These are phyloP conservation scores for Clarireedia monteithiana DNA, from an alignment of 2,329 filamentous ascomycete species.

Conservation along the genomic window DNA sequence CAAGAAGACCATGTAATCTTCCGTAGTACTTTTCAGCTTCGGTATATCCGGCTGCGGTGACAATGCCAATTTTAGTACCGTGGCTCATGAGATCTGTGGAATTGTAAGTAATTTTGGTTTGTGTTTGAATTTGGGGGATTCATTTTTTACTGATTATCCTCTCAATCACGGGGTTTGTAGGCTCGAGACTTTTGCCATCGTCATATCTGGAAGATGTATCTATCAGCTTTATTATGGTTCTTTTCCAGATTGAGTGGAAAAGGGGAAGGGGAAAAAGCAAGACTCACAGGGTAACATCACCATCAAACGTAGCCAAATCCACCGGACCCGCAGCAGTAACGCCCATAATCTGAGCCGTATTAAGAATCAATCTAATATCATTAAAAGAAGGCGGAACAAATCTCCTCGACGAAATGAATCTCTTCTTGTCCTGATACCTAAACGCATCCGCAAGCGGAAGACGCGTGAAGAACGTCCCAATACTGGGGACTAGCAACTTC, in stretches of 20 bases:
- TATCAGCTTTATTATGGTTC: constrained; percentile 45
- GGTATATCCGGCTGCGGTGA: constrained; percentile 93
- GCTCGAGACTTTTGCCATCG: constrained; percentile 72
- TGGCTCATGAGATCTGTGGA: constrained; percentile 63
- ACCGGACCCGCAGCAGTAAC: constrained; percentile 67
- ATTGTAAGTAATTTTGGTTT: constrained; percentile 8
- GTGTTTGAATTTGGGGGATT: background rate
- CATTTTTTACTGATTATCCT: constrained; percentile 42
- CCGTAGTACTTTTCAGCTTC: constrained; percentile 80
- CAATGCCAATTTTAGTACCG: constrained; percentile 83
- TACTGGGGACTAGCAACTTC: constrained; percentile 80
- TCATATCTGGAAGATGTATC: constrained; percentile 42
- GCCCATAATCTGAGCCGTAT: constrained; percentile 90
- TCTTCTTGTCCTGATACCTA: constrained; percentile 75
- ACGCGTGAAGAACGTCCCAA: constrained; percentile 90
- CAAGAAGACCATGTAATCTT: constrained; percentile 77
- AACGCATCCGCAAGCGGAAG: constrained; percentile 85
- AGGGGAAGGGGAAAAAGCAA: constrained; percentile 48
- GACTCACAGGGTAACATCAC: constrained; percentile 78
- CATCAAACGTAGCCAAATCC: constrained; percentile 90
- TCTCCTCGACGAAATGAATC: constrained; percentile 81
- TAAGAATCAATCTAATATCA: constrained; percentile 85
- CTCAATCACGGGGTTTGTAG: constrained; percentile 69
- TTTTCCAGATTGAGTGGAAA: constrained; percentile 37
- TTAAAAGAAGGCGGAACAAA: constrained; percentile 98